Evolutionary conservation across 2,329 filamentous ascomycete genomes (phyloP).

Genomic region (Pseudopyricularia cyperi): DNA sequence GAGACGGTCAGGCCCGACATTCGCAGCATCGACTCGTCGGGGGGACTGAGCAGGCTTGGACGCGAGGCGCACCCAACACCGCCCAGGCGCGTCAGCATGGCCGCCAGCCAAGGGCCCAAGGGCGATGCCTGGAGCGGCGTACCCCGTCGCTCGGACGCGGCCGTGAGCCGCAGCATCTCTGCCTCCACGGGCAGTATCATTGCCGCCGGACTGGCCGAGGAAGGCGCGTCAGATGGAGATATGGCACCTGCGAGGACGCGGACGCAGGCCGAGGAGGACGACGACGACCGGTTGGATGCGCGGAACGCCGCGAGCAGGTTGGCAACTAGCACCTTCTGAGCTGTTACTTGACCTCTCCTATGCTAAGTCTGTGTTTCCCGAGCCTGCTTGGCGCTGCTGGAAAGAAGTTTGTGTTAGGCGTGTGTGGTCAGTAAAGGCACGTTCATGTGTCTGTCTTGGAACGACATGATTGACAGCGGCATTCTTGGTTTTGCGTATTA

Average conservation of each 20-base stretch:
- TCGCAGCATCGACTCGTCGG: constrained; percentile 79
- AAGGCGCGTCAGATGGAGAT: constrained; percentile 21
- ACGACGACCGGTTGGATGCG: constrained; percentile 89
- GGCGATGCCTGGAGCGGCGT: constrained; percentile 98
- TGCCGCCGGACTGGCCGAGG: constrained; percentile 37
- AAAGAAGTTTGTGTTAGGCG: no score
- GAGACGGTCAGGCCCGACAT: constrained; percentile 90
- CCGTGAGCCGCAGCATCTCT: constrained; percentile 64
- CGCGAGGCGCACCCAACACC: constrained; percentile 68
- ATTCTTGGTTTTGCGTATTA: background rate
- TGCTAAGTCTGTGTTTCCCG: no score
- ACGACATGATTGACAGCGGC: background rate
- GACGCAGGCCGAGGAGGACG: constrained; percentile 60
- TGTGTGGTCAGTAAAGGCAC: no score
- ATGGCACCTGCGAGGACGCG: constrained; percentile 32
- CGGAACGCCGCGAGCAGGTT: constrained; percentile 88
- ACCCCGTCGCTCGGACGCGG: constrained; percentile 60
- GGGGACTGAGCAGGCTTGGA: constrained; percentile 79
- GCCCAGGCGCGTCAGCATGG: constrained; percentile 58
- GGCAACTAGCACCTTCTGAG: constrained; percentile 84
- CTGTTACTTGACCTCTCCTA: constrained; percentile 6
- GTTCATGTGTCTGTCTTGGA: background rate
- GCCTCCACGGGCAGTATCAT: constrained; percentile 46
- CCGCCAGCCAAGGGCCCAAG: constrained; percentile 85
- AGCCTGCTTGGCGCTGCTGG: no score